Percentiles rank a stretch among this genome's conserved stretches.
Conservation (phyloP, 805 yeast genomes). For the Sugiyamaella americana region DNA sequence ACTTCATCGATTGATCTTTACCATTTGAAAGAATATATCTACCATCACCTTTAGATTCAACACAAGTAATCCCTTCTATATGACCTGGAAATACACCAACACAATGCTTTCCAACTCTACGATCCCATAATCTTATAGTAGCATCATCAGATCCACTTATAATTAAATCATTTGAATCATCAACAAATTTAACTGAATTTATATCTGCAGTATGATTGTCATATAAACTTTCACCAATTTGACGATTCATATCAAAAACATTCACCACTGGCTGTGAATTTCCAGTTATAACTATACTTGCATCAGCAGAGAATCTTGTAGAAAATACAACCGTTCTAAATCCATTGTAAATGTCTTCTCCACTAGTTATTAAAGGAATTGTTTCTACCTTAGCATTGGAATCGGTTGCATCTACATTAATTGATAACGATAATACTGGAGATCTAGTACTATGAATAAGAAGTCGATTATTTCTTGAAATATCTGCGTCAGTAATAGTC, state of each 20-base stretch:
- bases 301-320: constrained; percentile 22
- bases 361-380: neutral
- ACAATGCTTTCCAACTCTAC: constrained; percentile 17
- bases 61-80: constrained; percentile 28
- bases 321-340: constrained; percentile 17
- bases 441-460: constrained; percentile 22
- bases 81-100: constrained; percentile 29
- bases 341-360: neutral
- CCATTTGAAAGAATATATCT: constrained; percentile 26
- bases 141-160: constrained; percentile 49
- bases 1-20: constrained; percentile 29
- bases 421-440: constrained; percentile 20
- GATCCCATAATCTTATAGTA: constrained; percentile 46
- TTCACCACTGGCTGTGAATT: constrained; percentile 17
- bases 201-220: constrained; percentile 18
- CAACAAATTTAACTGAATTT: constrained; percentile 26
- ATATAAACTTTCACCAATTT: constrained; percentile 11
- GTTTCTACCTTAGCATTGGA: constrained; percentile 1
- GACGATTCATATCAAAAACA: constrained; percentile 22
- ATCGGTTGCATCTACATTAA: constrained; percentile 8
- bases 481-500: constrained; percentile 28
- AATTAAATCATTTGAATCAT: constrained; percentile 33
- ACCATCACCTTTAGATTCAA: constrained; percentile 26
- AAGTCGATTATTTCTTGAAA: constrained; percentile 22
- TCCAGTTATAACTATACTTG: constrained; percentile 24